Base-by-base conservation (phyloP, 768 basidiomycete species). In the Holtermannia corniformis region DNA sequence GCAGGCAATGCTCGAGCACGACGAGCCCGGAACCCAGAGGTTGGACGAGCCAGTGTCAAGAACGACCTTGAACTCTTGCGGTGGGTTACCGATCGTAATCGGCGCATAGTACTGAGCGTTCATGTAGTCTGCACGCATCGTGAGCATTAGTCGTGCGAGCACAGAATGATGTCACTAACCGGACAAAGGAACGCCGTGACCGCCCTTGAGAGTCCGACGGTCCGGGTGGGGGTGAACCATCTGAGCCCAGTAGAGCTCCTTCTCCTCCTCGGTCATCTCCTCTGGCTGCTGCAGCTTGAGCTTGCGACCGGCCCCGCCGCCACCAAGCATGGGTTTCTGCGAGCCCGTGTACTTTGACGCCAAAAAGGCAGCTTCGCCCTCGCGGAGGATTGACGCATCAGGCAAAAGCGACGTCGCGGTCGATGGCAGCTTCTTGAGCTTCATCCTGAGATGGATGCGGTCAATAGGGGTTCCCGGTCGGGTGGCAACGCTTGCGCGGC, bases 51-150 rank as follows among this genome's bases (percentile, higher is more conserved):
- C 76, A 25, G 93, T 95, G 71, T 96, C 92, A 53, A 96, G 81
- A 55, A 95, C 82, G 65, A 95, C 91, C 75, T 93, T 91, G 79
- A 92, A 93, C 80, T 84, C 61, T 60, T 97, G 93, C 28, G 89
- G 79, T 20, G 93, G 93, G 0, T 77, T 79, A 14, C 93, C 93
- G 50, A 96, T 71, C 1, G 77, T 68, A 55, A 97, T 93, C 57
- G 90, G 86, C 19, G 90, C 80, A 70, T 80, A 99, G 75, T 99
- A 97, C 72, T 99, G 92, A 28, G 95, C 92, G 71, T 97, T 97
- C 83, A 92, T 82, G 76, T 88, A 97, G 78, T 96, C 92, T 95
- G 60, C 13, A 42, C 12, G 51, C 16, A 20, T 20, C 32, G 46
- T 41, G 24, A 45, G 32, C 10, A 5, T 25, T 47, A 4, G 7